phyloP scores from a whole-genome alignment of 2,329 filamentous ascomycete species.

The Elsinoe perseae region DNA sequence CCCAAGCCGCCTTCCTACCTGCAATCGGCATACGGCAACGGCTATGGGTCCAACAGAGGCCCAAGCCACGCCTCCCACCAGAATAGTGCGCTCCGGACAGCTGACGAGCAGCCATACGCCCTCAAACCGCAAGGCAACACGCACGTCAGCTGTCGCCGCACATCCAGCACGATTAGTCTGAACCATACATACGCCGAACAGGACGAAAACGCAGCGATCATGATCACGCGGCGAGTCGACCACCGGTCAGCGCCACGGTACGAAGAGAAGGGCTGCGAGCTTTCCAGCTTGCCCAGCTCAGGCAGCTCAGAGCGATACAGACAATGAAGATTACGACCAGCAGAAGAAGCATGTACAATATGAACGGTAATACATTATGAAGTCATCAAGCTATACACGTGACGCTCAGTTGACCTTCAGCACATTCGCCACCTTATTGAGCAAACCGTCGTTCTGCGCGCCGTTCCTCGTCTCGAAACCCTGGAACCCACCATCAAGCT shows the following conservation, averaged over 20 bases:
- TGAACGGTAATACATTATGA: neutral
- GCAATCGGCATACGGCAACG: neutral
- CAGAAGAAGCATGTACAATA: neutral
- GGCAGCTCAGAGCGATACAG: neutral
- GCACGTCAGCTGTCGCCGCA: conserved; percentile 1
- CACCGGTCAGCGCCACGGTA: neutral
- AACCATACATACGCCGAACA: neutral
- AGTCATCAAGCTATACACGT: neutral
- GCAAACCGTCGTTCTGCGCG: neutral
- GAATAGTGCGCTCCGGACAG: neutral
- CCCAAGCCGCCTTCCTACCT: neutral
- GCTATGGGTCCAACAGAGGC: neutral
- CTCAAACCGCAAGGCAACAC: neutral
- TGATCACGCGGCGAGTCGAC: conserved; percentile 8
- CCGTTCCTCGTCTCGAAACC: conserved; percentile 21
- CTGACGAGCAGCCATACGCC: neutral
- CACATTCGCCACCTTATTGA: neutral
- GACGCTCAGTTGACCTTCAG: neutral
- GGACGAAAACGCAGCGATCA: conserved; percentile 3
- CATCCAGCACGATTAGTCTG: conserved; percentile 6
- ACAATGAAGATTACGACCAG: neutral
- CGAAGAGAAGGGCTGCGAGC: neutral
- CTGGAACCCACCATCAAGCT: conserved; percentile 28
- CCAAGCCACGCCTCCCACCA: neutral
- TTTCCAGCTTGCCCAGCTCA: neutral